Evolutionary conservation across 176 grass and related monocot genomes (phyloP), one percentile per base, ranked within the genome.

Genomic region (Oryza longistaminata): DNA sequence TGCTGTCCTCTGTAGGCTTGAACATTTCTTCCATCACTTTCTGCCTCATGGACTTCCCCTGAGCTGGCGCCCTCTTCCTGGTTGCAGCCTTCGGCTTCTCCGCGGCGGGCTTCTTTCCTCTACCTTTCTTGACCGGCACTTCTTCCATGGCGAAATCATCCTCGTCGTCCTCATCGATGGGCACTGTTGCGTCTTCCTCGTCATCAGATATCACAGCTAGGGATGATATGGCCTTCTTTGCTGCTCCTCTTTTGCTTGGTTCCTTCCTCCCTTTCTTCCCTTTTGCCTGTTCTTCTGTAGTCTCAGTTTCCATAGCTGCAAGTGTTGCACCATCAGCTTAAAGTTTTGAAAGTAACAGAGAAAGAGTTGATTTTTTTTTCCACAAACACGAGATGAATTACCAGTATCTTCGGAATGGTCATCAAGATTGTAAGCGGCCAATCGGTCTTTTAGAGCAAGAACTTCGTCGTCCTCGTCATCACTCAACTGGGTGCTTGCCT

Each of bases 221-320:
- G 45, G 85, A 85, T 77, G 89, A 33, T 0, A 77, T 17, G 0
- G 50, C 79, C 66, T 88, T 90, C 33, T 70, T 90, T 86, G 68
- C 73, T 43, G 78, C 82, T 3, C 89, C 85, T 78, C 83, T 91
- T 91, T 82, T 89, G 71, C 75, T 85, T 13, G 82, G 42, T 67
- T 24, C 88, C 17, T 95, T 90, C 75, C 17, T 73, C 8, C 55
- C 86, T 66, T 65, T 37, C 2, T 48, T 67, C 50, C 8, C 83
- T 71, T 71, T 64, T 46, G 83, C 81, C 1, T 67, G 35, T 33
- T 12, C 69, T 62, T 71, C 82, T 15, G 74, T 14, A 34, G 33
- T 60, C 26, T 82, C 85, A 27, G 79, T 60, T 39, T 92, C 87
- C 87, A 89, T 94, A 27, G 84, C 92, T 89, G 62, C 39, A 81